phyloP scores from a whole-genome alignment of 495 filamentous ascomycete species.

The Tuber calosporum region DNA sequence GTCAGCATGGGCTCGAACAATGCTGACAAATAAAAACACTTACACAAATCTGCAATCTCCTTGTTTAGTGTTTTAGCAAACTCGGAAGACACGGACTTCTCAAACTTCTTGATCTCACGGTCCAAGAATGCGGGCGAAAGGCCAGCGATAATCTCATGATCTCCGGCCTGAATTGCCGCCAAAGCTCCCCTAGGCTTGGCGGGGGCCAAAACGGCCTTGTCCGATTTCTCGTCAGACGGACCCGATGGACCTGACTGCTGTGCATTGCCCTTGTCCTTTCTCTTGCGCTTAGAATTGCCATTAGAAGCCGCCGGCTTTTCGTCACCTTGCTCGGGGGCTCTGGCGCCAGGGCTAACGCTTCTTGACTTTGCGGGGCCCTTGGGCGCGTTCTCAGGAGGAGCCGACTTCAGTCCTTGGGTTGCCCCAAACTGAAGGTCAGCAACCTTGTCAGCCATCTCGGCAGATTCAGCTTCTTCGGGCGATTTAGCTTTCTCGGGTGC shows the following conservation, averaged over 20 bases:
- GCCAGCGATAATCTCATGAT: constrained; percentile 30
- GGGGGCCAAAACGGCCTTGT: constrained; percentile 21
- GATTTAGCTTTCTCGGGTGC: constrained; percentile 9
- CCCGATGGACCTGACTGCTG: constrained; percentile 37
- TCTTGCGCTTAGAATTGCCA: constrained; percentile 55
- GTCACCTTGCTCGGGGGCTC: constrained; percentile 31
- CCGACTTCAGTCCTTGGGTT: neutral
- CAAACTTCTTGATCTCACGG: constrained; percentile 53
- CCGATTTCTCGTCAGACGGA: constrained; percentile 19
- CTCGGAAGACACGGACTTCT: constrained; percentile 51
- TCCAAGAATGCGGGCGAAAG: constrained; percentile 46
- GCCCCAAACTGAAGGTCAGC: neutral
- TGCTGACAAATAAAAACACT: constrained; percentile 9
- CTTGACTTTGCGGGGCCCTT: constrained; percentile 36
- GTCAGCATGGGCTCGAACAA: constrained; percentile 21
- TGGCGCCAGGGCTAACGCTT: constrained; percentile 23
- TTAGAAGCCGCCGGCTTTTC: constrained; percentile 45
- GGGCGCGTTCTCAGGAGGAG: constrained; percentile 18
- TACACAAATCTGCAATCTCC: constrained; percentile 53
- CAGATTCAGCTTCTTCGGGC: neutral
- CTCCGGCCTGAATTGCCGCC: constrained; percentile 10
- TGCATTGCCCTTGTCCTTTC: constrained; percentile 50
- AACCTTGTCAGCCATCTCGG: neutral
- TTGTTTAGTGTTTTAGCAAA: constrained; percentile 52
- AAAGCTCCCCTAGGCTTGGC: constrained; percentile 21